phyloP scores from a whole-genome alignment of 1,284 basidiomycete species.

The Fomitopsis pinicola region DNA sequence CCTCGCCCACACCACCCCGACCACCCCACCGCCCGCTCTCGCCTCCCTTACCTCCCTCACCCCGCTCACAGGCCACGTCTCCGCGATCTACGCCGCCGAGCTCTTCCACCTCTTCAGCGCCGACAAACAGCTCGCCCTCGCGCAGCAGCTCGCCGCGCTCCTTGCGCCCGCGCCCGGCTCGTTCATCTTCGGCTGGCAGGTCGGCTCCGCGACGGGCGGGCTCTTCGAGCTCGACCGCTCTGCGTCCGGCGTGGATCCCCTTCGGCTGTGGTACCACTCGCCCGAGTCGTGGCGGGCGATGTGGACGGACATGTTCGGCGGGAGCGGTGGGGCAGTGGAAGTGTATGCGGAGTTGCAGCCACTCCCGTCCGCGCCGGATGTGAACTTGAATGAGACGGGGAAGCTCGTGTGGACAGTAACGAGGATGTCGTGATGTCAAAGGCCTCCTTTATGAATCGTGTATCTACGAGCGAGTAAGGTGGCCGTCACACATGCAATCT shows the following conservation, averaged over 20 bases:
- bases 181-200: not conserved
- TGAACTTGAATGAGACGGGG: not conserved
- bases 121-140: slow-evolving; percentile 7
- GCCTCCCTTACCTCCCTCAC: slow-evolving; percentile 33
- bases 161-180: slow-evolving; percentile 1
- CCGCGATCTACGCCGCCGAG: slow-evolving; percentile 42
- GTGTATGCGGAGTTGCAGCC: not conserved
- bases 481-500: no score
- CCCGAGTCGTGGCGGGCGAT: not conserved
- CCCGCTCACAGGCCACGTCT: slow-evolving; percentile 38
- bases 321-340: not conserved
- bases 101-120: slow-evolving; percentile 51
- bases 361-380: not conserved
- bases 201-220: not conserved
- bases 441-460: no score
- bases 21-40: slow-evolving; percentile 26
- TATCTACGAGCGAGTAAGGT: no score
- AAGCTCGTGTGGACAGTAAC: not conserved
- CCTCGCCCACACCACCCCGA: slow-evolving; percentile 21
- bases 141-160: not conserved
- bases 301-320: not conserved
- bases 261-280: not conserved
- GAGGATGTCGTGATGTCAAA: not conserved
- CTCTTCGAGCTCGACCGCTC: not conserved
- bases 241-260: not conserved